Base-by-base conservation (phyloP, 345 rosid genomes). In the Trapa incisa region DNA sequence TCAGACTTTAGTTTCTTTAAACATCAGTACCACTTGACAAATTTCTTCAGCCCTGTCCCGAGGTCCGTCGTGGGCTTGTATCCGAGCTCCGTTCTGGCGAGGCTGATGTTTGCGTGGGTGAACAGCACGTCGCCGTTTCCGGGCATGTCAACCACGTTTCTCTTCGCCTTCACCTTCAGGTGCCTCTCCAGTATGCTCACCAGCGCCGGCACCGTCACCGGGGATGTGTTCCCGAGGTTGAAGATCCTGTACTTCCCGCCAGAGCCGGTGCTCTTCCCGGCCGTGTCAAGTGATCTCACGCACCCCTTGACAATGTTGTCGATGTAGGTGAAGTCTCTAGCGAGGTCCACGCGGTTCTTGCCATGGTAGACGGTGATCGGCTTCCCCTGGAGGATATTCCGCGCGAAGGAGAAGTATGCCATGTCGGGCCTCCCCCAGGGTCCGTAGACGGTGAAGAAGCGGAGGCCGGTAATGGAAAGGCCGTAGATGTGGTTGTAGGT, bases 121-220 rank as follows among this genome's bases (percentile, higher is more conserved):
- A 72, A 76, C 41, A 77, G 80, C 13, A 77, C 80, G 77, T 77
- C 80, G 53, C 80, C 80, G 73, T 77, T 77, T 11, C 80, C 80
- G 2, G 80, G 77, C 77, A 74, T 74, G 58, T 77, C 80, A 64
- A 70, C 72, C n/a, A 71, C 10, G 37, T 67, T 71, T 72, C 64
- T 65, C 72, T 22, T 22, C 29, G 29, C 29, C 29, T 22, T 22
- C 29, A 22, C 29, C 29, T 22, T 22, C 29, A 22, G 71, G 52
- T 77, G 72, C 47, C 65, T 57, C 77, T 73, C 80, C 52, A 77
- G 68, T 29, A 77, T 77, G 53, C 61, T 68, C 67, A 77, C 77
- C 39, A 77, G 72, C n/a, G 65, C 68, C 65, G 77, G 80, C 36
- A 77, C 80, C 29, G 80, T 77, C 35, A 77, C 80, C 61, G 80